Conservation (phyloP, 805 yeast species). For the Blastobotrys attinorum region DNA sequence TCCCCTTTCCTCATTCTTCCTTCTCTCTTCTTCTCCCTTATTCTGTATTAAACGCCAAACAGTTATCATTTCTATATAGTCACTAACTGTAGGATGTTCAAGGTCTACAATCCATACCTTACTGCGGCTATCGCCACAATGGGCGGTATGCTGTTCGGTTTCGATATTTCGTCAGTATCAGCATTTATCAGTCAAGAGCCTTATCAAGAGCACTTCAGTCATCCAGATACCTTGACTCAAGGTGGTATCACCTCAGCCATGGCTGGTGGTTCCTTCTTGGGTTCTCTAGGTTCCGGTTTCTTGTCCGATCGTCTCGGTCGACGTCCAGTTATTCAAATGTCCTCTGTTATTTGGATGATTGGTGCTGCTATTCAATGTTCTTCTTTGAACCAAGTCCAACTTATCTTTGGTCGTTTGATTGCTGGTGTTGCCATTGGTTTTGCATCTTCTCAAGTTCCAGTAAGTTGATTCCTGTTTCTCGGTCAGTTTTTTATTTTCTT, state of each 20-base stretch:
- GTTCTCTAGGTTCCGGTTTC: conserved; percentile 50
- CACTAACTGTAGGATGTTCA: too few relatives aligned
- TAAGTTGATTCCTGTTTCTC: too few relatives aligned
- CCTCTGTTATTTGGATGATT: conserved; percentile 48
- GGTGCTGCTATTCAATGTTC: conserved; percentile 53
- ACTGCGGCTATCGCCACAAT: conserved; percentile 51
- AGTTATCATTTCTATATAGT: too few relatives aligned
- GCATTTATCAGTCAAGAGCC: conserved; percentile 47
- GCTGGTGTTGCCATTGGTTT: conserved; percentile 61
- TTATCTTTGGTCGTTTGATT: conserved; percentile 48
- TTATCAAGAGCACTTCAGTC: conserved; percentile 44
- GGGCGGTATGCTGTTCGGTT: conserved; percentile 68
- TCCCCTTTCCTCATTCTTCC: neutral
- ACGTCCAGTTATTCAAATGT: conserved; percentile 42
- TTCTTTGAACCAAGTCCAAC: conserved; percentile 35
- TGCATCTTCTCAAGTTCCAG: conserved; percentile 60
- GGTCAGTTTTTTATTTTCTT: too few relatives aligned
- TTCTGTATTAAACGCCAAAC: too few relatives aligned
- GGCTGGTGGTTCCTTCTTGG: conserved; percentile 70
- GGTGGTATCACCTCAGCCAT: conserved; percentile 70
- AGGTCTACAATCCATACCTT: conserved; percentile 46
- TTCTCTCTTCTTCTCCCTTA: neutral
- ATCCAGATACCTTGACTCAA: conserved; percentile 50
- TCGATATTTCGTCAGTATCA: conserved; percentile 71
- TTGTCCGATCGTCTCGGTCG: conserved; percentile 51